Evolutionary conservation across 129 eudicot species (phyloP), one percentile per base, ranked within the genome.

Genomic region (Flaveria trinervia): DNA sequence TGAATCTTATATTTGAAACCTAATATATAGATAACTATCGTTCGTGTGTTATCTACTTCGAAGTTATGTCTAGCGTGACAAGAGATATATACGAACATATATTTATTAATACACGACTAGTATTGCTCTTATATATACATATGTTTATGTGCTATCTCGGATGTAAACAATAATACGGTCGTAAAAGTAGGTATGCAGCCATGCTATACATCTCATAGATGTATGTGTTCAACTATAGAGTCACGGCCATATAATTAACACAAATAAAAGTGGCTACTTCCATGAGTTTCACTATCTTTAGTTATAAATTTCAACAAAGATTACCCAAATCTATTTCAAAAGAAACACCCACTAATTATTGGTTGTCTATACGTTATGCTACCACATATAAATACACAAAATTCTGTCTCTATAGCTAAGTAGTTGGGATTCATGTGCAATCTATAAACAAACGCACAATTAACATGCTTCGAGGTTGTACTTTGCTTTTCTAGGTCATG

Each of bases 321-420:
- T 79, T 46, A 44, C 70, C 79, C 71, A 74, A 66, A 80, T 80
- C 84, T 67, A 67, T 80, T 66, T 80, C 33, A 46, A 80, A 80
- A 80, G 80, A 22, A 73, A 56, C 65, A 46, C 75, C 83, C 75
- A 67, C 74, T 80, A 74, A 14, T 65, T 65, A 5, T 18, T 50
- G 43, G 60, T 55, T 74, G 9, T 73, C 33, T 51, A 23, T 45
- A 50, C 70, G 52, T 70, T 70, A 71, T 59, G 71, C 51, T 7
- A 78, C 72, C 41, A 50, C 80, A 71, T 79, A 71, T 71, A 80
- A 80, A 72, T 66, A 45, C 84, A 74, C 84, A 80, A 80, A 73
- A 26, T 74, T 67, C 65, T 80, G 80, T 80, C 75, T 80, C 65
- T 55, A 67, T 80, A 57, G 44, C 45, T 76, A 11, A 73, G 20